Conservation (phyloP, 345 rosid genomes). For the Raphanus raphanistrum region DNA sequence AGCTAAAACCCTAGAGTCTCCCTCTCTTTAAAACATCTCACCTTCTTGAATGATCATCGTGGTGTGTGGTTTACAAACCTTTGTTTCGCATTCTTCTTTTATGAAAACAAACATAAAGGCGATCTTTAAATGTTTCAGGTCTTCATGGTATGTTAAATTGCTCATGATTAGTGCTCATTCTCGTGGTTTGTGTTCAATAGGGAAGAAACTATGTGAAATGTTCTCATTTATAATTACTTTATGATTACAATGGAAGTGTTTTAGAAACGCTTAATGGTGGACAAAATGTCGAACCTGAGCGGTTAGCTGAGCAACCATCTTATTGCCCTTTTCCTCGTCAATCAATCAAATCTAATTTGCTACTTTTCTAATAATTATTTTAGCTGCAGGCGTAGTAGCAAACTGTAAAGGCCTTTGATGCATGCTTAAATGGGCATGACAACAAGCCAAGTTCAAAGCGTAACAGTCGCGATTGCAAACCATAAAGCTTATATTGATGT, state of each 20-base stretch:
- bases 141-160: background rate
- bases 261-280: constrained; percentile 37
- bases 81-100: background rate
- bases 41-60: background rate
- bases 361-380: background rate
- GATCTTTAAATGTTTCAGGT: background rate
- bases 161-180: background rate
- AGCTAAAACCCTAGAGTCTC: constrained; percentile 16
- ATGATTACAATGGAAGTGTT: constrained; percentile 34
- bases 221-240: constrained; percentile 31
- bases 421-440: background rate
- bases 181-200: background rate
- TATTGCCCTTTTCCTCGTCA: background rate
- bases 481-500: background rate
- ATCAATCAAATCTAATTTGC: background rate
- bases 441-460: background rate
- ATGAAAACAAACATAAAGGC: background rate
- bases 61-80: background rate
- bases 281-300: constrained; percentile 55
- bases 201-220: background rate
- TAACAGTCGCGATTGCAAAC: background rate
- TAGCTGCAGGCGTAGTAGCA: background rate
- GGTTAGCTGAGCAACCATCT: constrained; percentile 56
- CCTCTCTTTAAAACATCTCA: background rate
- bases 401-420: background rate